Base-by-base conservation (phyloP, 2,329 filamentous ascomycete species). In the Fusarium ambrosium region DNA sequence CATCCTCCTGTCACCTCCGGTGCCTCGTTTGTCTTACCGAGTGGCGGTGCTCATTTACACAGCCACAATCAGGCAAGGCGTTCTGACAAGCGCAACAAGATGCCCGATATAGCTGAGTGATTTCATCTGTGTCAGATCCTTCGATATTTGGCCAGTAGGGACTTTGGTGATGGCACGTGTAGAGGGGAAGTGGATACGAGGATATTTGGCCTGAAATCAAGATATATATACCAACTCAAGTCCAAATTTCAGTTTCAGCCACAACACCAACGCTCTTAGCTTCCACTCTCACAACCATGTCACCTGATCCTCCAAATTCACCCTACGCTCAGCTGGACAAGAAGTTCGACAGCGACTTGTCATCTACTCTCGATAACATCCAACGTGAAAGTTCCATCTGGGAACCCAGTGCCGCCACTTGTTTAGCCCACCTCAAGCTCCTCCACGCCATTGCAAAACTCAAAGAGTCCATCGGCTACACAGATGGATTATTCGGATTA, bases 361-460 rank as follows among this genome's bases (percentile, higher is more conserved):
- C 58, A 27, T 16, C 36, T 22, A n/a, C 6, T 6, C 58, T 61
- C 58, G 34, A 18, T 20, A 61, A 45, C n/a, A 24, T 32, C 13
- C 24, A 34, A 4, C 11, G 34, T 10, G 24, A 43, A 39, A n/a
- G 24, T 6, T 16, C 58, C 8, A 32, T 39, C n/a, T 18, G 22
- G 14, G 22, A 43, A 16, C 58, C 37, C 10, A 39, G 16, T 2
- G 39, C n/a, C 10, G 20, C 18, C 29, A 48, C 62, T 22, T 71
- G 65, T n/a, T 51, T 71, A 18, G 65, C 62, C 10, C 92, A 94
- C 79, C 85, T 94, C 27, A 92, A 92, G 78, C 84, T 94, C 3
- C 85, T 94, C 1, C 87, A 89, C 58, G 87, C 88, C 20, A 88
- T 94, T 69, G 87, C 91, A 66, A 86, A 86, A 64, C 81, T 94